Conservation (phyloP, 2,329 filamentous ascomycete genomes). For the Furcasterigmium sp. region DNA sequence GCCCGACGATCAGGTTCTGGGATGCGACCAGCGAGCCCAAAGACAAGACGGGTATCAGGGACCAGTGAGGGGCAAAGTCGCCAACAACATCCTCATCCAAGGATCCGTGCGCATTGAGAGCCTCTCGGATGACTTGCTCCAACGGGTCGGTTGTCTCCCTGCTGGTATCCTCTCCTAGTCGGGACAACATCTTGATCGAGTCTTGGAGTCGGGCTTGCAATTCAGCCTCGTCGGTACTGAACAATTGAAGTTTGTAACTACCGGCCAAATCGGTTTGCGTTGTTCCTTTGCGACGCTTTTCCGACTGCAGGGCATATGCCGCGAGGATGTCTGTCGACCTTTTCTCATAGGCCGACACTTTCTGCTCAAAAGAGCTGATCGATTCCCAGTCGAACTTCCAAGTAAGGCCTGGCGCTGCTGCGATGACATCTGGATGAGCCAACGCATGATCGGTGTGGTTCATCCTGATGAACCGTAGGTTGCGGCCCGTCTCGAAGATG, state of each 20-base stretch:
- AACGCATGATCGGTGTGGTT: slow-evolving; percentile 70
- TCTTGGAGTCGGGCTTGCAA: slow-evolving; percentile 42
- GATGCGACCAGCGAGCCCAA: slow-evolving; percentile 68
- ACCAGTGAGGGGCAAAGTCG: slow-evolving; percentile 48
- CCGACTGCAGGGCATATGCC: slow-evolving; percentile 2
- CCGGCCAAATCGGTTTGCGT: neutral
- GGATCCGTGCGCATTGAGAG: slow-evolving; percentile 22
- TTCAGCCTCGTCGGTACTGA: slow-evolving; percentile 39
- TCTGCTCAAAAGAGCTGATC: slow-evolving; percentile 58
- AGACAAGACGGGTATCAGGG: slow-evolving; percentile 62
- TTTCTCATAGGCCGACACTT: slow-evolving; percentile 49
- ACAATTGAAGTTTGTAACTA: slow-evolving; percentile 33
- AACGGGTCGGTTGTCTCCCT: slow-evolving; percentile 11
- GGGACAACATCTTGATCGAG: slow-evolving; percentile 43
- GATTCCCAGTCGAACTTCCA: slow-evolving; percentile 72
- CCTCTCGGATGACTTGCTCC: slow-evolving; percentile 15
- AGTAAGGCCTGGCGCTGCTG: slow-evolving; percentile 48
- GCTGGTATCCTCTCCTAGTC: slow-evolving; percentile 10
- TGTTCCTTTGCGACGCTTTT: neutral
- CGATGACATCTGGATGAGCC: slow-evolving; percentile 33
- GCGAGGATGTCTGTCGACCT: slow-evolving; percentile 28
- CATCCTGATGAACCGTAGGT: slow-evolving; percentile 64
- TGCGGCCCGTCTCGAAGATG: slow-evolving; percentile 77
- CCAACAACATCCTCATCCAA: slow-evolving; percentile 4
- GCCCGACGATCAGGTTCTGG: slow-evolving; percentile 74